phyloP scores from a whole-genome alignment of 2,329 filamentous ascomycete genomes.

The Fusarium pseudocircinatum region DNA sequence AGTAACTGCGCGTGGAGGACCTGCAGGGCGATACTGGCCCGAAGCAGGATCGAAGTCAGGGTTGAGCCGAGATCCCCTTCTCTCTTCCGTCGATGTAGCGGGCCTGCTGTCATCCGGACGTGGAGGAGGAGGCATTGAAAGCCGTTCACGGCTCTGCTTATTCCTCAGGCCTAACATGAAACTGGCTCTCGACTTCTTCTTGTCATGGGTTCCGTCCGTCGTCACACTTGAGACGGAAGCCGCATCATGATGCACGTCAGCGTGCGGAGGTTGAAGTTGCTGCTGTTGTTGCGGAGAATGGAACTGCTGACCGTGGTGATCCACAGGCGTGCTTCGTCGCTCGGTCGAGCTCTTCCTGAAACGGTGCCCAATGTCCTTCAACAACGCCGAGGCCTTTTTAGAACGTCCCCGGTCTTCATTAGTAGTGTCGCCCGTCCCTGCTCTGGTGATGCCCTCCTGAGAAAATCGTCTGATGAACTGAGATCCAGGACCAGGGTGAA shows the following conservation, averaged over 20 bases:
- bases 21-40: conserved; percentile 28
- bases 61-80: conserved; percentile 54
- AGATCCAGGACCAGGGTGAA: conserved; percentile 1
- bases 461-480: conserved; percentile 30
- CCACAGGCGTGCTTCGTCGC: conserved; percentile 43
- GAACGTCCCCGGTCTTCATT: conserved; percentile 49
- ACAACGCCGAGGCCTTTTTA: conserved; percentile 56
- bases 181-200: conserved; percentile 51
- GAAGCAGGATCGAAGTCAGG: conserved; percentile 34
- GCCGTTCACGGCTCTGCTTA: conserved; percentile 28
- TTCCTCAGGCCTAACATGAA: conserved; percentile 49
- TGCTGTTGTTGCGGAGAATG: conserved; percentile 14
- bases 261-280: conserved; percentile 5
- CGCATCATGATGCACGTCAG: conserved; percentile 46
- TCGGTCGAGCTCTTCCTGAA: conserved; percentile 50
- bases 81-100: conserved; percentile 44
- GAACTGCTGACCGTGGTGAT: conserved; percentile 20
- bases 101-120: conserved; percentile 28
- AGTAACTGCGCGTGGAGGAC: conserved; percentile 34
- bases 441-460: conserved; percentile 48
- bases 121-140: conserved; percentile 26
- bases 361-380: conserved; percentile 61
- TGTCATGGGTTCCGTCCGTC: conserved; percentile 51
- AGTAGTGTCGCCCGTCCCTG: neutral
- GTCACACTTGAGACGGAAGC: conserved; percentile 55